Percentiles rank a stretch among this genome's conserved stretches.
Evolutionary conservation across 2,329 filamentous ascomycete genomes (phyloP).

Genomic region (Nemania serpens): DNA sequence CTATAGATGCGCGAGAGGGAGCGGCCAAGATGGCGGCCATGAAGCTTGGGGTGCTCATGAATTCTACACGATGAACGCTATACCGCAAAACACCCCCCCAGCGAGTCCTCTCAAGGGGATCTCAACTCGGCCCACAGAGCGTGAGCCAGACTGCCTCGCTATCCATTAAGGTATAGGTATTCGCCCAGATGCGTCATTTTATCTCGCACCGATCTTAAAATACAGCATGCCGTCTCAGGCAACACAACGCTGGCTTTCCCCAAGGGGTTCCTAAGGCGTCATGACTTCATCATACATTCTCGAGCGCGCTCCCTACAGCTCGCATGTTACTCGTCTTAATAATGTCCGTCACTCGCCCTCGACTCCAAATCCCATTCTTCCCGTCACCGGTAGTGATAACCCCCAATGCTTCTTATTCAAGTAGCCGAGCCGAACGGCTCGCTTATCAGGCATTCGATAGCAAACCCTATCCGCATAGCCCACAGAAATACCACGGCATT

Average conservation of each 20-base stretch:
- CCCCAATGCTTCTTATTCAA: background rate
- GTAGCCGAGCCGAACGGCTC: background rate
- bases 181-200: slow-evolving; percentile 10
- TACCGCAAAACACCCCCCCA: background rate
- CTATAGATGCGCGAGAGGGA: slow-evolving; percentile 14
- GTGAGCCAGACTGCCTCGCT: background rate
- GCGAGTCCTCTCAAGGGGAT: background rate
- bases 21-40: slow-evolving; percentile 18
- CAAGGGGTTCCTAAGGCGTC: too few species aligned
- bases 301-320: too few species aligned
- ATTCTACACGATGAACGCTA: background rate
- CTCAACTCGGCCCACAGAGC: background rate
- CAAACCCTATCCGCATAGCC: background rate
- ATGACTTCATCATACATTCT: background rate
- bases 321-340: background rate
- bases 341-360: background rate
- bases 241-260: background rate
- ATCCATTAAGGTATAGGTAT: slow-evolving; percentile 7
- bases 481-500: slow-evolving; percentile 11
- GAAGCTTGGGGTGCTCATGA: slow-evolving; percentile 5
- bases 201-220: background rate
- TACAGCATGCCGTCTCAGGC: background rate
- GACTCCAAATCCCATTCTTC: slow-evolving; percentile 1
- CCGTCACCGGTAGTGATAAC: background rate
- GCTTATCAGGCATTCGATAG: background rate